Percentiles rank a stretch among this genome's conserved stretches.
Conservation (phyloP, 2,329 filamentous ascomycete genomes). For the Pyrenochaeta sp. region DNA sequence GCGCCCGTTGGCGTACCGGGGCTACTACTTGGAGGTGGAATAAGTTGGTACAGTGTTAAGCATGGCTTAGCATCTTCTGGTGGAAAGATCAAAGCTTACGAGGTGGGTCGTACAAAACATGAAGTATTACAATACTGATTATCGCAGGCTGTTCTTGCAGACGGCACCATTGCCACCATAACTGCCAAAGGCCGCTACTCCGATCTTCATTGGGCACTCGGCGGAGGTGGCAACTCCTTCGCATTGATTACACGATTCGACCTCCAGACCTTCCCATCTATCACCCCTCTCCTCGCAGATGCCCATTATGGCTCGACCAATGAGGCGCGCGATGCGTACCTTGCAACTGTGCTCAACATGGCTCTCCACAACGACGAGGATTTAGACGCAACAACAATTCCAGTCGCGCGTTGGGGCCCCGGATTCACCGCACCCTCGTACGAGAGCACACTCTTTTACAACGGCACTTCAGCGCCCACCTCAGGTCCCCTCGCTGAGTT, state of each 20-base stretch:
- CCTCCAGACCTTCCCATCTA: constrained; percentile 15
- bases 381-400: constrained; percentile 19
- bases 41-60: constrained; percentile 18
- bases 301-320: constrained; percentile 16
- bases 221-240: constrained; percentile 31
- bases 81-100: constrained; percentile 20
- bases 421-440: constrained; percentile 20
- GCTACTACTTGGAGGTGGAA: constrained; percentile 35
- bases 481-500: constrained; percentile 17
- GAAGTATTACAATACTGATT: neutral
- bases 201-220: constrained; percentile 42
- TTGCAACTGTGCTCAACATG: constrained; percentile 19
- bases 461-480: constrained; percentile 17
- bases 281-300: constrained; percentile 20
- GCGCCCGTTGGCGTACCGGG: constrained; percentile 38
- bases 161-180: constrained; percentile 27
- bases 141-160: constrained; percentile 29
- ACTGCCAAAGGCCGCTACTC: constrained; percentile 23
- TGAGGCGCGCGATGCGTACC: constrained; percentile 13
- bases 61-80: constrained; percentile 16
- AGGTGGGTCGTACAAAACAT: constrained; percentile 2
- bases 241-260: constrained; percentile 26
- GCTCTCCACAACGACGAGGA: constrained; percentile 21
- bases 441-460: constrained; percentile 26
- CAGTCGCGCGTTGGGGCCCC: constrained; percentile 22